These are phyloP conservation scores for Schrenkiella parvula DNA, from an alignment of 345 rosid species.

Conservation along the genomic window DNA sequence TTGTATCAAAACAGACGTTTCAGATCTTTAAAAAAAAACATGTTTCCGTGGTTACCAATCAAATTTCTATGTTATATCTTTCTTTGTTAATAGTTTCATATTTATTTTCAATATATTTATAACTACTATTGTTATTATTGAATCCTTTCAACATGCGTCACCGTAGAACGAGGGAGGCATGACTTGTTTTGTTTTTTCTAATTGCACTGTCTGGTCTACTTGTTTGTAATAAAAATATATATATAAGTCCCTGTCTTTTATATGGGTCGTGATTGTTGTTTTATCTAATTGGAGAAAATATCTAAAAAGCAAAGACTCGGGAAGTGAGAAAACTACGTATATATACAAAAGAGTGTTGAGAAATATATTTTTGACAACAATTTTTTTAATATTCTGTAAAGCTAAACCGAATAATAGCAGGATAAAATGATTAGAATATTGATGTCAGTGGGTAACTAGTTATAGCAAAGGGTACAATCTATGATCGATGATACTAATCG, in stretches of 20 bases:
- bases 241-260: background rate
- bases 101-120: background rate
- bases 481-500: background rate
- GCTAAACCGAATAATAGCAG: no score
- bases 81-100: background rate
- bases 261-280: background rate
- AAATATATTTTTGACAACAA: background rate
- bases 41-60: background rate
- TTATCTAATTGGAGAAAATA: background rate
- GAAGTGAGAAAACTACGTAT: background rate
- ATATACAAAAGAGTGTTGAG: background rate
- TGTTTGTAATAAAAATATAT: background rate
- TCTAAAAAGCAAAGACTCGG: background rate
- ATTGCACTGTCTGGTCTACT: constrained; percentile 7
- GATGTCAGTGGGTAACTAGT: background rate
- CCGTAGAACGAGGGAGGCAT: constrained; percentile 28
- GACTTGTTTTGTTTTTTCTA: constrained; percentile 11
- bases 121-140: background rate
- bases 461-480: background rate
- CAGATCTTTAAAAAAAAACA: constrained; percentile 2
- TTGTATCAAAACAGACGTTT: background rate
- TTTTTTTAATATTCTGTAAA: no score
- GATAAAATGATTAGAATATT: background rate
- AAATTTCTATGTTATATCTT: background rate
- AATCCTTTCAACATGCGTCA: constrained; percentile 19